phyloP scores from a whole-genome alignment of 495 filamentous ascomycete species.

The Hyaloscypha bicolor region DNA sequence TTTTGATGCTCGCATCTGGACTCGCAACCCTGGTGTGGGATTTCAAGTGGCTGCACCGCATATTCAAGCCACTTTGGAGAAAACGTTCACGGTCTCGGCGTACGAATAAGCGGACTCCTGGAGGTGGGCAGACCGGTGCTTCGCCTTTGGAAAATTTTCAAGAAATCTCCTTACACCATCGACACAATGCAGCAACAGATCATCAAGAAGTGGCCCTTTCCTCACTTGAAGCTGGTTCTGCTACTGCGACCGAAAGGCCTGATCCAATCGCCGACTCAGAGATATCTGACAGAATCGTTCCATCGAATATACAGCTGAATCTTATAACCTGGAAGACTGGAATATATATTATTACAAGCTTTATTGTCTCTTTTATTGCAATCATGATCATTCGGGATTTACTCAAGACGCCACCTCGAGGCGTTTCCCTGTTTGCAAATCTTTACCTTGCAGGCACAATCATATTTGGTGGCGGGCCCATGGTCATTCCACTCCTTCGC shows the following conservation, averaged over 20 bases:
- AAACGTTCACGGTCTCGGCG: background rate
- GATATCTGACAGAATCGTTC: background rate
- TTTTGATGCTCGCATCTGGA: slow-evolving; percentile 62
- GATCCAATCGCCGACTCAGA: background rate
- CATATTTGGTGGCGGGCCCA: slow-evolving; percentile 84
- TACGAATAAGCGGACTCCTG: background rate
- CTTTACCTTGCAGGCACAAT: slow-evolving; percentile 85
- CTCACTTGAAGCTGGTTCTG: background rate
- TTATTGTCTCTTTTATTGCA: slow-evolving; percentile 61
- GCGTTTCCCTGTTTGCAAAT: slow-evolving; percentile 71
- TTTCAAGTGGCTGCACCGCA: slow-evolving; percentile 24
- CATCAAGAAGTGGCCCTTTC: slow-evolving; percentile 36
- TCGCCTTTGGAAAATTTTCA: background rate
- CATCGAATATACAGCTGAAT: slow-evolving; percentile 5
- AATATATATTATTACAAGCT: slow-evolving; percentile 47
- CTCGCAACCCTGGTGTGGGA: slow-evolving; percentile 62
- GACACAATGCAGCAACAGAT: background rate
- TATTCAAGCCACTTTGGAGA: slow-evolving; percentile 1
- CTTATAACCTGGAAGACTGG: slow-evolving; percentile 36
- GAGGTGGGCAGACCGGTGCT: background rate
- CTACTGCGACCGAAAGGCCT: background rate
- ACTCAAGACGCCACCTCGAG: slow-evolving; percentile 45
- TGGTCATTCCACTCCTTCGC: slow-evolving; percentile 78
- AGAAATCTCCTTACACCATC: background rate
- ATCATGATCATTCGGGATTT: slow-evolving; percentile 58